Evolutionary conservation across 495 filamentous ascomycete species (phyloP), one percentile per base, ranked within the genome.

Genomic region (Tuber melanosporum): DNA sequence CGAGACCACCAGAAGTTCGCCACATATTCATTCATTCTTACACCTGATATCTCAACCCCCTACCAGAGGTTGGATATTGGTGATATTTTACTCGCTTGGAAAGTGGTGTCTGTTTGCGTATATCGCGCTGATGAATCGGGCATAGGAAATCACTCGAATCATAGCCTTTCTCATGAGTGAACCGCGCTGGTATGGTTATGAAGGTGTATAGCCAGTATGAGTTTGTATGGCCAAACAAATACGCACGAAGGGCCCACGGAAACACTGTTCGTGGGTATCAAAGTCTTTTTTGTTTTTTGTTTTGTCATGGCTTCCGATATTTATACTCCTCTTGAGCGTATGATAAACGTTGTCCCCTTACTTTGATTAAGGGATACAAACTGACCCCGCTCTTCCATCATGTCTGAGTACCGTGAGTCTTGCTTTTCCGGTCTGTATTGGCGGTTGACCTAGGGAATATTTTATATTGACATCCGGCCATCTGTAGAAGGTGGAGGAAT

Each of bases 131-230:
- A 2, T 14, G 52, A n/a, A 22, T 3, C 52, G 52, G n/a, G 52
- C 52, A 57, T 26, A 26, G 52, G 26, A 57, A 57, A 57, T 57
- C 52, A 57, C 52, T 57, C 52, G 52, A 57, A 57, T 57, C 52
- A 57, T 26, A 57, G 22, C 52, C 52, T 57, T 26, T 26, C 52
- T 26, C 26, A 12, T 26, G 52, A 22, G 9, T 2, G 52, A 3
- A 26, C 9, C 12, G 10, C 22, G 8, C 10, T 57, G 52, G 20
- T 57, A 12, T 8, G n/a, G 52, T 57, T 57, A 26, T 26, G 52
- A 57, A 57, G 52, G 52, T 14, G n/a, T 26, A 57, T 26, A 8
- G 52, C 52, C 22, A 1, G 20, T 26, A 14, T 57, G 9, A 22
- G 52, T n/a, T 57, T 26, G 52, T 22, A 9, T 26, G 8, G 52